A percentile compares a stretch with the other conserved stretches of the same genome.
phyloP scores from a whole-genome alignment of 306 rosid genomes.

The Sechiopsis laciniata region DNA sequence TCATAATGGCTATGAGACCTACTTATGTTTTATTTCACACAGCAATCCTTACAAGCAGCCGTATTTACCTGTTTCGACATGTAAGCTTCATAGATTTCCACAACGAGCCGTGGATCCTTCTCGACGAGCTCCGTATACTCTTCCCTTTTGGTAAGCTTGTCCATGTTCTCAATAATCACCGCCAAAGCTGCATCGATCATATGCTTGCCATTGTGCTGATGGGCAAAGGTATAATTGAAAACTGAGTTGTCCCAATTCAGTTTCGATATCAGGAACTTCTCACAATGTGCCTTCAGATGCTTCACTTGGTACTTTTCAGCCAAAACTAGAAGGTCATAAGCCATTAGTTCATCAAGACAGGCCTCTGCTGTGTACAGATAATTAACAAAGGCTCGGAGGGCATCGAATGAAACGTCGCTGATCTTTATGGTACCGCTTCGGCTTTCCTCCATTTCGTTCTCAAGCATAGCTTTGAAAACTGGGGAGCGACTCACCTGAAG shows the following conservation, averaged over 20 bases:
- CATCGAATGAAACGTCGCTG: slow-evolving; percentile 54
- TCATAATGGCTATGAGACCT: background rate
- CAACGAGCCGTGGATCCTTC: slow-evolving; percentile 61
- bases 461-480: slow-evolving; percentile 81
- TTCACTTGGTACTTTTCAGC: slow-evolving; percentile 75
- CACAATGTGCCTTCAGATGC: slow-evolving; percentile 73
- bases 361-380: slow-evolving; percentile 75
- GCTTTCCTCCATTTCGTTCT: slow-evolving; percentile 79
- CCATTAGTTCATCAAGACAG: slow-evolving; percentile 63
- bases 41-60: slow-evolving; percentile 41
- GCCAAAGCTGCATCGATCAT: slow-evolving; percentile 55
- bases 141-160: slow-evolving; percentile 42
- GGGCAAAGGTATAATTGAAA: slow-evolving; percentile 50
- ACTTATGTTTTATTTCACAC: slow-evolving; percentile 17
- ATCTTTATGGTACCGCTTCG: slow-evolving; percentile 75
- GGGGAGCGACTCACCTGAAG: slow-evolving; percentile 70
- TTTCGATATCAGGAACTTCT: slow-evolving; percentile 55
- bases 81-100: slow-evolving; percentile 71
- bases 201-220: slow-evolving; percentile 59
- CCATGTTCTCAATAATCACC: slow-evolving; percentile 61
- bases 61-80: slow-evolving; percentile 58
- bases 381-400: slow-evolving; percentile 63
- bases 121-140: slow-evolving; percentile 58
- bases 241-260: slow-evolving; percentile 66
- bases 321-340: slow-evolving; percentile 51